phyloP scores from a whole-genome alignment of 192 early-diverging fungal genomes.

The Allomyces macrogynus region DNA sequence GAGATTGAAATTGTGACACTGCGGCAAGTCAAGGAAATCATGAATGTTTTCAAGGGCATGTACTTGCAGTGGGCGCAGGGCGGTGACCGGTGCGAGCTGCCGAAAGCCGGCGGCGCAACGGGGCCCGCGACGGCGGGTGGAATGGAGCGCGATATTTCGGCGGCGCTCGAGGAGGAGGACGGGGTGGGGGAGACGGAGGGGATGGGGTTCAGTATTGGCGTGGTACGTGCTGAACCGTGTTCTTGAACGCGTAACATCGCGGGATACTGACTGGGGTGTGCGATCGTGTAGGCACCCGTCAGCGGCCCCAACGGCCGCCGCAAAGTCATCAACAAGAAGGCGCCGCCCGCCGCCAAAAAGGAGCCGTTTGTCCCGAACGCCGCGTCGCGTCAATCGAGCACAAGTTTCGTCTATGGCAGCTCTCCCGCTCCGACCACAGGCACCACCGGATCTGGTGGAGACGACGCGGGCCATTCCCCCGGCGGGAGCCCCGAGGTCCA shows the following conservation, averaged over 20 bases:
- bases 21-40: slow-evolving; percentile 15
- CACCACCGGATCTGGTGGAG: too few relatives aligned
- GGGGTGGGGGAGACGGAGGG: slow-evolving; percentile 38
- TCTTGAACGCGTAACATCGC: not conserved
- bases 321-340: too few relatives aligned
- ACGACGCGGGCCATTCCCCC: too few relatives aligned
- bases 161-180: slow-evolving; percentile 19
- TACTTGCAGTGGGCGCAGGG: not conserved
- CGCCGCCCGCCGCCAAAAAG: too few relatives aligned
- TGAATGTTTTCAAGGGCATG: not conserved
- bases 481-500: too few relatives aligned
- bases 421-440: too few relatives aligned
- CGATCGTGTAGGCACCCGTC: not conserved
- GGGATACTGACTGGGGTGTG: not conserved
- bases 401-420: too few relatives aligned
- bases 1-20: slow-evolving; percentile 35
- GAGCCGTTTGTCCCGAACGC: too few relatives aligned
- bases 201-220: slow-evolving; percentile 31
- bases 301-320: too few relatives aligned
- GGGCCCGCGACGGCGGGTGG: not conserved
- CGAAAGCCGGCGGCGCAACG: not conserved
- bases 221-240: slow-evolving; percentile 20
- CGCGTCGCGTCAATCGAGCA: too few relatives aligned
- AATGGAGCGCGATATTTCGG: slow-evolving; percentile 2
- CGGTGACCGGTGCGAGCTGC: not conserved